Evolutionary conservation across 805 yeast species (phyloP).

Genomic region (Suhomyces vadensis): DNA sequence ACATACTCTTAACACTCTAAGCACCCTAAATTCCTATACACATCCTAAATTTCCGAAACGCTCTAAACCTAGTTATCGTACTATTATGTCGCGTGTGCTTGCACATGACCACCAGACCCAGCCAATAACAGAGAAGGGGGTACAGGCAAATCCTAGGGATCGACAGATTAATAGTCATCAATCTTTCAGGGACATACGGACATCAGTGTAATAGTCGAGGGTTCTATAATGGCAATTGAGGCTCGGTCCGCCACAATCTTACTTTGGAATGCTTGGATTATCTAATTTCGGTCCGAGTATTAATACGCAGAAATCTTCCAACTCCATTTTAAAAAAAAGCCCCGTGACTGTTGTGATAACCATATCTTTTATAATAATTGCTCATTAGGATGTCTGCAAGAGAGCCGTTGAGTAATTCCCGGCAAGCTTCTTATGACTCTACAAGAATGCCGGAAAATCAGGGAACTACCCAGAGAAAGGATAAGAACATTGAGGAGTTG

Average conservation of each 20-base stretch:
- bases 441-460: neutral
- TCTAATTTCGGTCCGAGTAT: neutral
- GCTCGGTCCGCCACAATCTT: neutral
- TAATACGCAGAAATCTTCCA: neutral
- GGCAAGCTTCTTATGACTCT: slow-evolving; percentile 7
- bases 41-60: no score
- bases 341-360: neutral
- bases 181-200: no score
- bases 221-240: neutral
- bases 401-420: neutral
- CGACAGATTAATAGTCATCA: no score
- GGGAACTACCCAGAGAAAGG: neutral
- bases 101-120: no score
- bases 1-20: no score
- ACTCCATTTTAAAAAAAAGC: neutral
- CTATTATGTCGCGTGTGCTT: no score
- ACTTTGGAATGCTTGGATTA: neutral
- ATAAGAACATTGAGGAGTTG: neutral
- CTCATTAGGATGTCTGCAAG: neutral
- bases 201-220: no score
- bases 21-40: no score
- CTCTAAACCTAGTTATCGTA: no score
- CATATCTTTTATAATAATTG: neutral
- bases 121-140: no score
- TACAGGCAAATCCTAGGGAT: no score